Percentiles rank a stretch among this genome's conserved stretches.
These are phyloP conservation scores for Calonectria hawksworthii DNA, from an alignment of 2,329 filamentous ascomycete species.

Conservation along the genomic window DNA sequence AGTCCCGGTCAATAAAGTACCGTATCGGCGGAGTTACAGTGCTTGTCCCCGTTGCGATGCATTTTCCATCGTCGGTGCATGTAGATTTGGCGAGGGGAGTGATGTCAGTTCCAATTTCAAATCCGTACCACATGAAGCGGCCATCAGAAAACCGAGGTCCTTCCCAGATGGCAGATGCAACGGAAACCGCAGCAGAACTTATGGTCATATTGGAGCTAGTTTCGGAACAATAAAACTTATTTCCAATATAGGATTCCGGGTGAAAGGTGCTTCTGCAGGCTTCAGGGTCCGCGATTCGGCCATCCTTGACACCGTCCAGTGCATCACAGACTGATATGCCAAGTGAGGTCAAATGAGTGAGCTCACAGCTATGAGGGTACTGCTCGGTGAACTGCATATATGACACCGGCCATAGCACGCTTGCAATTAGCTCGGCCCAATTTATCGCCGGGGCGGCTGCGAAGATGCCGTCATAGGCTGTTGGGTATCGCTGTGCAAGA, in stretches of 20 bases:
- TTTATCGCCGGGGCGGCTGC: neutral
- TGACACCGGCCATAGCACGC: neutral
- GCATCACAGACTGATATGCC: slow-evolving; percentile 4
- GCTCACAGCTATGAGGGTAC: neutral
- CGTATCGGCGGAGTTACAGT: neutral
- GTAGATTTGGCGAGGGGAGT: slow-evolving; percentile 1
- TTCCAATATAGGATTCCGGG: slow-evolving; percentile 15
- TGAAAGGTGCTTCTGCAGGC: slow-evolving; percentile 9
- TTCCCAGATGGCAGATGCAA: neutral
- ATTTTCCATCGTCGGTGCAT: neutral
- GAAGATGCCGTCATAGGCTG: neutral
- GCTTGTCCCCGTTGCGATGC: neutral
- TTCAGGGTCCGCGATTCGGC: slow-evolving; percentile 1
- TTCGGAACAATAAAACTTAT: neutral
- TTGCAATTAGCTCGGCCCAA: neutral
- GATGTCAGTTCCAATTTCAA: neutral
- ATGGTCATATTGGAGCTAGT: neutral
- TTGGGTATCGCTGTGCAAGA: neutral
- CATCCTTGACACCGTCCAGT: slow-evolving; percentile 11
- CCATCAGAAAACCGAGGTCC: slow-evolving; percentile 23
- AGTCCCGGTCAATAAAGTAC: slow-evolving; percentile 6
- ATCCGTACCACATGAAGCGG: slow-evolving; percentile 22
- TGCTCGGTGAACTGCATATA: neutral
- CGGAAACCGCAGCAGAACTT: neutral
- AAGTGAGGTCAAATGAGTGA: neutral